A percentile compares a stretch with the other conserved stretches of the same genome.
Conservation (phyloP, 768 basidiomycete species). For the Ramaria rubella region DNA sequence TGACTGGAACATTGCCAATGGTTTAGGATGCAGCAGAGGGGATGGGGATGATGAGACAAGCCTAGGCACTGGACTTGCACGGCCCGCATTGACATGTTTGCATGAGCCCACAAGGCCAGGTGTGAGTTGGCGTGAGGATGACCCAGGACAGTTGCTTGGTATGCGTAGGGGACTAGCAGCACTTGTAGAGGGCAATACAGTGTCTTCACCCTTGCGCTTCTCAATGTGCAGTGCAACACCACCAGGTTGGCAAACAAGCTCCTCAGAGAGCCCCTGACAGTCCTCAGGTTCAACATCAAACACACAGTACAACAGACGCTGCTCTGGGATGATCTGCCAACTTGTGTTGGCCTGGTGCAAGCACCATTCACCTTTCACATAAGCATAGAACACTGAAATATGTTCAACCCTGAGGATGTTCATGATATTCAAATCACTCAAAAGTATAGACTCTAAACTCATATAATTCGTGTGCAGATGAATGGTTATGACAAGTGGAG, state of each 20-base stretch:
- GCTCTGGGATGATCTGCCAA: neutral
- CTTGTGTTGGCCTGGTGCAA: neutral
- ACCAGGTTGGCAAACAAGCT: neutral
- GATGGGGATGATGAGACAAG: neutral
- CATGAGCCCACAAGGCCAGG: neutral
- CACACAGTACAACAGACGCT: neutral
- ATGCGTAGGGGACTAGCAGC: neutral
- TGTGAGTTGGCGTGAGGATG: too few species aligned
- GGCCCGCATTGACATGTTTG: neutral
- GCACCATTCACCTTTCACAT: neutral
- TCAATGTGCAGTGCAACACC: neutral
- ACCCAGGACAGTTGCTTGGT: neutral
- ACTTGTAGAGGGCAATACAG: neutral
- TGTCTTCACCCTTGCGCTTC: neutral
- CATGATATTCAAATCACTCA: neutral
- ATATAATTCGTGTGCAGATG: neutral
- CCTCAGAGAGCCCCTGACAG: neutral
- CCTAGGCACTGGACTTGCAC: neutral
- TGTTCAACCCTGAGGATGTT: neutral
- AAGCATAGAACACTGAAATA: neutral
- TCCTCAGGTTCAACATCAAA: neutral
- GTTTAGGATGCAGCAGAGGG: neutral
- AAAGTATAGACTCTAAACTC: neutral
- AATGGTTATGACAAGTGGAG: neutral
- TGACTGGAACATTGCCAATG: too few species aligned